Percentiles rank a stretch among this genome's conserved stretches.
Evolutionary conservation across 495 filamentous ascomycete genomes (phyloP).

Genomic region (Pyrenula massariospora): DNA sequence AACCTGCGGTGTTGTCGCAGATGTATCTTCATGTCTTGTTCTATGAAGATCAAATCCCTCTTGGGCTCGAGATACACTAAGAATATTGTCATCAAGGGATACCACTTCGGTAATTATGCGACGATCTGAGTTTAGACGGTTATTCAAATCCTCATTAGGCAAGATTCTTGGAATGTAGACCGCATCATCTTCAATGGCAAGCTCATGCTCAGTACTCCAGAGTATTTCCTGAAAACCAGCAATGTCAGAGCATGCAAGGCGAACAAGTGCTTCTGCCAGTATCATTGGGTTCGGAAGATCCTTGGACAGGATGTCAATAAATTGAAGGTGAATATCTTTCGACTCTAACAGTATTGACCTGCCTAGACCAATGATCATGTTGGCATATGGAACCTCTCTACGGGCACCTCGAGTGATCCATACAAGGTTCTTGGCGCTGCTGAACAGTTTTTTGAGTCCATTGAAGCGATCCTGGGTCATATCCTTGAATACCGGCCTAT

Average conservation of each 20-base stretch:
- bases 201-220: slow-evolving; percentile 5
- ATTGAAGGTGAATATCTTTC: slow-evolving; percentile 16
- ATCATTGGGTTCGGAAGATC: neutral
- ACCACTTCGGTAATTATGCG: neutral
- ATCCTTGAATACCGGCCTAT: slow-evolving; percentile 26
- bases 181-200: slow-evolving; percentile 4
- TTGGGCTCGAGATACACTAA: too few relatives aligned
- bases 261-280: neutral
- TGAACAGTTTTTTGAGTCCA: slow-evolving; percentile 13
- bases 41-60: too few relatives aligned
- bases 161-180: slow-evolving; percentile 7
- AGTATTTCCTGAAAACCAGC: neutral
- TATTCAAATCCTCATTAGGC: neutral
- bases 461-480: slow-evolving; percentile 12
- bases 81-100: too few relatives aligned
- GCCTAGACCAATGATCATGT: slow-evolving; percentile 27
- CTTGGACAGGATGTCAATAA: slow-evolving; percentile 12
- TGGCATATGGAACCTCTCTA: slow-evolving; percentile 19
- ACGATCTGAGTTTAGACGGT: neutral
- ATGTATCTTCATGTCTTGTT: too few relatives aligned
- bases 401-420: slow-evolving; percentile 23
- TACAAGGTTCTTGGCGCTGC: slow-evolving; percentile 15
- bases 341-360: slow-evolving; percentile 16
- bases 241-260: neutral
- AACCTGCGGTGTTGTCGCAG: too few relatives aligned